Base-by-base conservation (phyloP, 306 rosid genomes). In the Casuarina equisetifolia region DNA sequence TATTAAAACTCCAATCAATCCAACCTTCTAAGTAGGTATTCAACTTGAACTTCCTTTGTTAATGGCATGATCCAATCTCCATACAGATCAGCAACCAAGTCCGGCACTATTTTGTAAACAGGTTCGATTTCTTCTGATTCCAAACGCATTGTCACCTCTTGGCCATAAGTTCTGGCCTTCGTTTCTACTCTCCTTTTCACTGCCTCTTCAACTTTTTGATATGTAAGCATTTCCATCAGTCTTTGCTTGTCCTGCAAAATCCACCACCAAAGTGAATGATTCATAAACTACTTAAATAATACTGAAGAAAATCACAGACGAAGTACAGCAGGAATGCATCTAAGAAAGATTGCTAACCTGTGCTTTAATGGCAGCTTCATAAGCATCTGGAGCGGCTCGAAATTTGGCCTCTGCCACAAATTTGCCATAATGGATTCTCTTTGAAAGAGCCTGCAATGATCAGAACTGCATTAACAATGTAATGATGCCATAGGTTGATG, bases 51-150 rank as follows among this genome's bases (percentile, higher is more conserved):
- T 85, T 96, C 87, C 82, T 96, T 96, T 53, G 99, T 96, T 80
- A 96, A 73, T 69, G 99, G 99, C 99, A 96, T 96, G 88, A 96
- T 96, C 98, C 97, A 92, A 12, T 88, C 91, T 68, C 94, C 85
- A 69, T 96, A 92, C 0, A 96, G 87, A 86, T 88, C 91, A 79
- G 97, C 97, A 80, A 96, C 91, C 86, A 92, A 78, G 54, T 78
- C 79, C 45, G 99, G 97, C 69, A 84, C 82, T 39, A 96, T 92
- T 86, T 96, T 96, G 84, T 85, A 96, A 76, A 86, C 92, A 0
- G 89, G 89, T 74, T 80, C 85, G 4, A 86, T 71, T 63, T 49
- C 69, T 1, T 82, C 87, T 69, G 85, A 88, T 81, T 81, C 88
- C 49, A 69, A 44, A 52, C 85, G 79, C 39, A 82, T 69, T 45